Percentiles rank a stretch among this genome's conserved stretches.
Conservation (phyloP, 2,329 filamentous ascomycete genomes). For the Xylariaceae sp. region DNA sequence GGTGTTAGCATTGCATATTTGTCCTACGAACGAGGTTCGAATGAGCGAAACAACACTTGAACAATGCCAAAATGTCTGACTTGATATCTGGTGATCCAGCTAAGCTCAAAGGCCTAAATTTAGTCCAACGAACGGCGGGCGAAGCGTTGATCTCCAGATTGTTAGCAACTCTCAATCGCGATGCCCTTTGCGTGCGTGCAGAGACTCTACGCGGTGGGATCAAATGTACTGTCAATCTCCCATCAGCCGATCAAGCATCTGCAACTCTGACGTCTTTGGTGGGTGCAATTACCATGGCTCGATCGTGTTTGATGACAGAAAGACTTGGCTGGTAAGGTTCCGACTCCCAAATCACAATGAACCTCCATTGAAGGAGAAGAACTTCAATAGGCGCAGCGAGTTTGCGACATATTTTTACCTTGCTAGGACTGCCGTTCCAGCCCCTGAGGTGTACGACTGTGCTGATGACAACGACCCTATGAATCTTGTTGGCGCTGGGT, state of each 20-base stretch:
- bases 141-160: slow-evolving; percentile 22
- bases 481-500: slow-evolving; percentile 24
- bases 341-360: slow-evolving; percentile 22
- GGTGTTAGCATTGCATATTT: slow-evolving; percentile 17
- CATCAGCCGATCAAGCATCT: slow-evolving; percentile 22
- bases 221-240: slow-evolving; percentile 23
- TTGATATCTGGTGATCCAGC: slow-evolving; percentile 15
- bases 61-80: slow-evolving; percentile 14
- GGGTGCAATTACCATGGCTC: slow-evolving; percentile 23
- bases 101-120: slow-evolving; percentile 15
- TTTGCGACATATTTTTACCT: slow-evolving; percentile 26
- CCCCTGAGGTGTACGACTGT: slow-evolving; percentile 25
- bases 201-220: slow-evolving; percentile 16
- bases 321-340: slow-evolving; percentile 24
- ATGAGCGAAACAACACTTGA: slow-evolving; percentile 14
- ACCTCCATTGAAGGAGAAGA: slow-evolving; percentile 23
- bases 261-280: slow-evolving; percentile 19
- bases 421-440: slow-evolving; percentile 18
- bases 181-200: slow-evolving; percentile 19
- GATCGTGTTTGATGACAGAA: slow-evolving; percentile 25
- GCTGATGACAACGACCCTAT: slow-evolving; percentile 22
- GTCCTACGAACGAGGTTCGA: slow-evolving; percentile 22
- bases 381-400: slow-evolving; percentile 26
- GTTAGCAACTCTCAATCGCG: slow-evolving; percentile 21
- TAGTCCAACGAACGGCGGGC: slow-evolving; percentile 15